Evolutionary conservation across 148 eudicot species (phyloP), one percentile per base, ranked within the genome.

Genomic region (Vaccinium myrtillus): DNA sequence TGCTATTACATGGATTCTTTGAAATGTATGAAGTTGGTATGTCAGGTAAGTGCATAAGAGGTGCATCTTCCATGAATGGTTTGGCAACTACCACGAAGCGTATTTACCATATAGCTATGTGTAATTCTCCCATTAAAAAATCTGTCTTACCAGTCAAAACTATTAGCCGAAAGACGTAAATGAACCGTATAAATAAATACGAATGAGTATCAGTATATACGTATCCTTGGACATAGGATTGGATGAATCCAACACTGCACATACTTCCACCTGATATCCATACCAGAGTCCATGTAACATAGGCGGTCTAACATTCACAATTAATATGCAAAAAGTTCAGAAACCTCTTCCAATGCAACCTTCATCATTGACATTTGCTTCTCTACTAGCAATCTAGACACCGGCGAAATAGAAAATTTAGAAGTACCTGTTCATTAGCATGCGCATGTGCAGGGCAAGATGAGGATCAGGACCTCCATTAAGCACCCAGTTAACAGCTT

Each of bases 361-460:
- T 18, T 48, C 48, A 46, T 7, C 65, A 30, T 53, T 46, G 39
- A 54, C 32, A 12, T 55, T 32, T 58, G 8, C 67, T 30, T 18
- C 27, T 58, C 70, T 50, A 3, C 82, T 9, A 79, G 82, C 49
- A 32, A 79, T 36, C 36, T 16, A 58, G 54, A 58, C 36, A n/a
- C 10, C 10, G n/a, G 82, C 18, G 43, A 55, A 70, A 25, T 50
- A 27, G 8, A 46, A 81, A 79, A 23, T 18, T 19, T 70, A 51
- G 65, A 30, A 71, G 19, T 83, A 95, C 98, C 98, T 92, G 89
- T 89, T 94, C 93, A 87, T 95, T 79, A 95, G 91, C 98, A 95
- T 94, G 82, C 98, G 93, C 96, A 92, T 94, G 83, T 95, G 98
- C 84, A 95, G 88, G n/a, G 94, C 88, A 84, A 95, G 88, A 90